Base-by-base conservation (phyloP, 257 asterid genomes). In the Ophiorrhiza pumila region DNA sequence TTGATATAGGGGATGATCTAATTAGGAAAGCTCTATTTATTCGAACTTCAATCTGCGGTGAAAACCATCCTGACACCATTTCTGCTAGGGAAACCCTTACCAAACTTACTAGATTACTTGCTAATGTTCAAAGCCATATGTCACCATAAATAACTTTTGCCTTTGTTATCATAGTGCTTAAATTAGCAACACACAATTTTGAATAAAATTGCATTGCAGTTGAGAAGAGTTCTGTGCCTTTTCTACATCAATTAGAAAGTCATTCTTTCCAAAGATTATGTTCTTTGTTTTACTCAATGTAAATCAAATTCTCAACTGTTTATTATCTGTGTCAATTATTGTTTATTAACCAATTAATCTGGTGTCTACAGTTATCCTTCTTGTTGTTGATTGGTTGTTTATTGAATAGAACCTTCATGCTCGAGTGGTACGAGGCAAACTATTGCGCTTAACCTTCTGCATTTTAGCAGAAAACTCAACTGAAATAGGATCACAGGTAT, bases 1-100 rank as follows among this genome's bases (percentile, higher is more conserved):
- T 87, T 53, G 97, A 88, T 61, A 83, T 89, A 14, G 98, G 92
- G 7, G 99, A 90, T 47, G 98, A 92, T 80, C 77, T 92, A 42
- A 90, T 95, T 52, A 71, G 99, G 80, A 95, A 95, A 79, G 91
- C 98, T 14, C 78, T 95, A 49, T 95, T 85, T 43, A 86, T 95
- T 35, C 83, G 99, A 71, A 87, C 92, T 45, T 90, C 99, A 12
- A 92, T 92, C 39, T 87, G 89, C 13, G 98, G 99, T 12, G 96
- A 92, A 74, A 86, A 92, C 63, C 99, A 95, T 82, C 96, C 95
- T 0, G 98, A 92, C 53, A 92, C 99, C 9, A 29, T 89, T 49
- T 82, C 99, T 42, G 99, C 99, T 70, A 87, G 84, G 5, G 98
- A 90, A 76, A 95, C 99, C 0, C 98, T 95, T 35, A 58, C 85